Percentiles rank a stretch among this genome's conserved stretches.
These are phyloP conservation scores for Cnidoscolus chayamansa DNA, from an alignment of 441 rosid genomes.

Conservation along the genomic window DNA sequence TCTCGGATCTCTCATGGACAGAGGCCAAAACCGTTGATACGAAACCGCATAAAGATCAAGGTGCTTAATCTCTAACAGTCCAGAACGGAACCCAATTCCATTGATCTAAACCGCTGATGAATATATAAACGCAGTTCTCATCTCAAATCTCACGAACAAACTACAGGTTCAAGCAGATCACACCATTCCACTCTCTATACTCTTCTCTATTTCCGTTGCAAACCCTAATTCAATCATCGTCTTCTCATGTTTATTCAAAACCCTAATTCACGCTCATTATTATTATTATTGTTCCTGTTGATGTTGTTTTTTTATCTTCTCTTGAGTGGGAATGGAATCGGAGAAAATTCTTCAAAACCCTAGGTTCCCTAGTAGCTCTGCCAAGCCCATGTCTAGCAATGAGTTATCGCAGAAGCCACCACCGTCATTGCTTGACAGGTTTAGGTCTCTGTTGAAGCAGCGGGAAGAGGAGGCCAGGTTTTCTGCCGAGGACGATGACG, in stretches of 20 bases:
- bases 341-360: slow-evolving; percentile 20
- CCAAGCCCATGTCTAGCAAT: slow-evolving; percentile 35
- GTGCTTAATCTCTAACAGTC: too few species aligned
- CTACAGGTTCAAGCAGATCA: not conserved
- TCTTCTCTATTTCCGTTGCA: slow-evolving; percentile 17
- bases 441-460: slow-evolving; percentile 49
- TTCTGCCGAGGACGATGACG: slow-evolving; percentile 32
- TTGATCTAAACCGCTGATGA: not conserved
- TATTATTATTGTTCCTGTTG: not conserved
- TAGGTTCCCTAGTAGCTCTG: slow-evolving; percentile 9
- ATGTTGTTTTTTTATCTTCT: slow-evolving; percentile 9
- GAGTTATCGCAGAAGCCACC: slow-evolving; percentile 40
- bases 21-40: too few species aligned
- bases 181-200: not conserved
- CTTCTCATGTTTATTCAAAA: slow-evolving; percentile 32
- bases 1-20: too few species aligned
- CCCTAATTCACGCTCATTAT: slow-evolving; percentile 25
- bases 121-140: not conserved
- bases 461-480: slow-evolving; percentile 41
- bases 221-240: slow-evolving; percentile 25
- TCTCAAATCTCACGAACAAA: slow-evolving; percentile 5
- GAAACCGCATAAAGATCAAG: too few species aligned
- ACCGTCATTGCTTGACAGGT: slow-evolving; percentile 46
- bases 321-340: slow-evolving; percentile 33
- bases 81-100: not conserved